These are phyloP conservation scores for Sporothrix globosa DNA, from an alignment of 2,329 filamentous ascomycete species.

Conservation along the genomic window DNA sequence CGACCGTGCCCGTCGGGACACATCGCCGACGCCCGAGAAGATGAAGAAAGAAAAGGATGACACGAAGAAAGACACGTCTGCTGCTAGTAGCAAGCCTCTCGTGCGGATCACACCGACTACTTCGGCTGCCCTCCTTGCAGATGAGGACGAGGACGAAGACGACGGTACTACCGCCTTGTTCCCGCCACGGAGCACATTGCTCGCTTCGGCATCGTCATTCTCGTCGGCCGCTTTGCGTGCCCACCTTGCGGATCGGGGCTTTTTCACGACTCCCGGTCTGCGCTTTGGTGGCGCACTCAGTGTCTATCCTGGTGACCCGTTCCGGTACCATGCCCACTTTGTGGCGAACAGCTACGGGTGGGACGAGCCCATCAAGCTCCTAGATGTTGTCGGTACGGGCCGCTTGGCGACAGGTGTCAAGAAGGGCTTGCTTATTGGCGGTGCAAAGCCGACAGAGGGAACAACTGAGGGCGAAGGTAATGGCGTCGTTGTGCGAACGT, in stretches of 20 bases:
- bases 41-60: not conserved
- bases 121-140: constrained; percentile 43
- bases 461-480: not conserved
- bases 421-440: constrained; percentile 89
- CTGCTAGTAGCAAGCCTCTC: not conserved
- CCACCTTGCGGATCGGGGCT: constrained; percentile 76
- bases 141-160: not conserved
- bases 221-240: constrained; percentile 65
- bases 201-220: not conserved
- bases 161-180: not conserved
- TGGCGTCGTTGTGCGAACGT: constrained; percentile 61
- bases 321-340: constrained; percentile 95
- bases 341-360: constrained; percentile 81
- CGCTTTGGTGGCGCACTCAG: constrained; percentile 94
- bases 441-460: constrained; percentile 47
- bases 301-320: constrained; percentile 90
- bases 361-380: constrained; percentile 81
- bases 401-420: constrained; percentile 92
- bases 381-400: constrained; percentile 84
- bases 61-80: not conserved
- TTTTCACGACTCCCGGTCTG: constrained; percentile 87
- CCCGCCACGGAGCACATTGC: not conserved
- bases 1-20: not conserved
- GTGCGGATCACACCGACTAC: constrained; percentile 48
- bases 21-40: not conserved